Evolutionary conservation across 1,139 yeast genomes (phyloP).

Genomic region (Magnusiomyces sp.): DNA sequence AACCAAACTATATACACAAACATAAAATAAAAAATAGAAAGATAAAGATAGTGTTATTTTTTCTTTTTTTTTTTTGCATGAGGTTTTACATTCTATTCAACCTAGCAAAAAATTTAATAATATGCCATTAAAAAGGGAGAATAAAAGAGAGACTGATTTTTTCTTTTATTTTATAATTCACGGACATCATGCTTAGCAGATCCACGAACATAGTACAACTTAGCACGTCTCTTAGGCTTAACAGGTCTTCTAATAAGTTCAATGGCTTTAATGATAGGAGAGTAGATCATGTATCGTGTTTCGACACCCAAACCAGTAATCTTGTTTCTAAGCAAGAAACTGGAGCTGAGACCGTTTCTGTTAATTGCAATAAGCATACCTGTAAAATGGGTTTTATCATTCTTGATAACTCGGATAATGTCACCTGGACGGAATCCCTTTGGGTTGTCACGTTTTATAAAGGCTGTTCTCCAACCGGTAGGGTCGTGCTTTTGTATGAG

Average conservation of each 20-base stretch:
- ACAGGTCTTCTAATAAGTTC: conserved; percentile 69
- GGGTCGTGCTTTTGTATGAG: conserved; percentile 59
- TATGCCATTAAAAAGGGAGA: too few species aligned
- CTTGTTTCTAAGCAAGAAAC: conserved; percentile 69
- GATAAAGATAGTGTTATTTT: too few species aligned
- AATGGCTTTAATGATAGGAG: conserved; percentile 64
- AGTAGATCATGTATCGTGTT: conserved; percentile 65
- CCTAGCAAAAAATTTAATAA: too few species aligned
- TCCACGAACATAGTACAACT: conserved; percentile 81
- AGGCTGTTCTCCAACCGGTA: conserved; percentile 58
- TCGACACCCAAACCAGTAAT: conserved; percentile 75
- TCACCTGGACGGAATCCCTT: conserved; percentile 67
- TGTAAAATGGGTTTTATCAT: conserved; percentile 57
- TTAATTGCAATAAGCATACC: conserved; percentile 75
- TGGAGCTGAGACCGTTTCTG: conserved; percentile 61
- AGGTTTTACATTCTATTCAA: too few species aligned
- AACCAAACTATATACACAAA: too few species aligned
- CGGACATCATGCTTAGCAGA: conserved; percentile 70
- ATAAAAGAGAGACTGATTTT: neutral
- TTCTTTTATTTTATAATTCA: conserved; percentile 46
- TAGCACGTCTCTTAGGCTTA: conserved; percentile 62
- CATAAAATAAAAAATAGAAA: too few species aligned
- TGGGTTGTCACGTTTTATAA: conserved; percentile 45
- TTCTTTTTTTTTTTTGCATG: too few species aligned
- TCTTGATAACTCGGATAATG: conserved; percentile 65